A percentile compares a stretch with the other conserved stretches of the same genome.
Conservation (phyloP, 2,329 filamentous ascomycete species). For the Epichloe amarillans region DNA sequence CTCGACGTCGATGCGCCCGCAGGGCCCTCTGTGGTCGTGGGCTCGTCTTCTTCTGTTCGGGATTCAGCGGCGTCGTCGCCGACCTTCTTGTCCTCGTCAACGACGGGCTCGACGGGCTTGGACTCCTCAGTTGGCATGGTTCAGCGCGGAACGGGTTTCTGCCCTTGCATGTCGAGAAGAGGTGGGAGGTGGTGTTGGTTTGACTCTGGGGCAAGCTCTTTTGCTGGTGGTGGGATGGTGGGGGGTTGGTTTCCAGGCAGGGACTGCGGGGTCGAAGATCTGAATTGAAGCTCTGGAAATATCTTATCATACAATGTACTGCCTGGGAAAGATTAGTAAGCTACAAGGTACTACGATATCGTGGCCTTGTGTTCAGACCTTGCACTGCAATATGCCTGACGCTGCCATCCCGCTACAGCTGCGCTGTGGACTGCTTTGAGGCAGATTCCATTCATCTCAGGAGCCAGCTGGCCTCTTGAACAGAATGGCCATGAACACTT, state of each 20-base stretch:
- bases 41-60: constrained; percentile 34
- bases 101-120: constrained; percentile 43
- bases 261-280: too few relatives aligned
- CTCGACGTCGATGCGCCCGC: constrained; percentile 10
- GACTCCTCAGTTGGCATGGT: constrained; percentile 45
- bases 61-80: constrained; percentile 26
- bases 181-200: background rate
- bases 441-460: too few relatives aligned
- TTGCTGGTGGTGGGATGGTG: constrained; percentile 1
- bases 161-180: background rate
- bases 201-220: background rate
- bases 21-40: constrained; percentile 23
- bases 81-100: constrained; percentile 34
- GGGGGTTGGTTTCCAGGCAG: background rate
- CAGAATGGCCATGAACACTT: too few relatives aligned
- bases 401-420: too few relatives aligned
- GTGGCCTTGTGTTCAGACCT: too few relatives aligned
- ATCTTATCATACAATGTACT: too few relatives aligned
- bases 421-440: too few relatives aligned
- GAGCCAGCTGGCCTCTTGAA: too few relatives aligned
- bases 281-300: too few relatives aligned
- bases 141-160: background rate
- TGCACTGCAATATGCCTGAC: too few relatives aligned
- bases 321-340: too few relatives aligned
- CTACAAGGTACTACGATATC: too few relatives aligned